Evolutionary conservation across 2,329 filamentous ascomycete species (phyloP).

Genomic region (Neocatenulostroma microsporum): DNA sequence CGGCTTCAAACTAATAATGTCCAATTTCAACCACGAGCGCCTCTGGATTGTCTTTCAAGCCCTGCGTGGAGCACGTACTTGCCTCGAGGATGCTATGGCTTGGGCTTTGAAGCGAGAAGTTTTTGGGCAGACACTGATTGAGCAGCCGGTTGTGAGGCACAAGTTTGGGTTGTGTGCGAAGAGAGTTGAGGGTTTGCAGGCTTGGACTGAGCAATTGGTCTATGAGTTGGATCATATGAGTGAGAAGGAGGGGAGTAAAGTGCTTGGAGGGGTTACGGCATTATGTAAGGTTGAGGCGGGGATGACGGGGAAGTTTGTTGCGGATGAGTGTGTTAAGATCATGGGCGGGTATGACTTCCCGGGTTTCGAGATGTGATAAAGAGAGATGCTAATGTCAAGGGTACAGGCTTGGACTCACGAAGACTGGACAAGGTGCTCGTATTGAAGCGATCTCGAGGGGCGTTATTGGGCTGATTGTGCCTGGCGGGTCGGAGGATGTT

Average conservation of each 20-base stretch:
- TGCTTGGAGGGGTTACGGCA: slow-evolving; percentile 64
- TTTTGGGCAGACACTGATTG: slow-evolving; percentile 61
- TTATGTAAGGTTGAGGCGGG: slow-evolving; percentile 65
- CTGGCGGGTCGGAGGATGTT: slow-evolving; percentile 64
- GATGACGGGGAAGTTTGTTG: slow-evolving; percentile 64
- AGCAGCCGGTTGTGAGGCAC: slow-evolving; percentile 67
- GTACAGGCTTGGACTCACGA: too few relatives aligned
- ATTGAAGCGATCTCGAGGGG: too few relatives aligned
- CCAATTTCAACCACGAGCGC: slow-evolving; percentile 68
- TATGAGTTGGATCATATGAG: slow-evolving; percentile 59
- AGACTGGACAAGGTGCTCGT: too few relatives aligned
- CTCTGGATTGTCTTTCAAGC: slow-evolving; percentile 58
- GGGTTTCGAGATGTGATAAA: too few relatives aligned
- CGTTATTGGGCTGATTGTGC: too few relatives aligned
- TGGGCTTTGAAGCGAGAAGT: slow-evolving; percentile 60
- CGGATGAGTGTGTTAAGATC: slow-evolving; percentile 49
- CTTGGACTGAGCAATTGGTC: slow-evolving; percentile 55
- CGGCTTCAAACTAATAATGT: slow-evolving; percentile 58
- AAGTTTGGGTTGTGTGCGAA: slow-evolving; percentile 29
- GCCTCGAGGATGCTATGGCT: slow-evolving; percentile 43
- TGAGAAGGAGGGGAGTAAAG: slow-evolving; percentile 52
- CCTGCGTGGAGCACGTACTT: slow-evolving; percentile 49
- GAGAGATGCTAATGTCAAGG: too few relatives aligned
- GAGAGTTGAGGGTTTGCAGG: slow-evolving; percentile 10
- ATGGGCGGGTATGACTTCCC: too few relatives aligned